Conservation (phyloP, 192 early-diverging fungal genomes). For the Umbelopsis sp. region DNA sequence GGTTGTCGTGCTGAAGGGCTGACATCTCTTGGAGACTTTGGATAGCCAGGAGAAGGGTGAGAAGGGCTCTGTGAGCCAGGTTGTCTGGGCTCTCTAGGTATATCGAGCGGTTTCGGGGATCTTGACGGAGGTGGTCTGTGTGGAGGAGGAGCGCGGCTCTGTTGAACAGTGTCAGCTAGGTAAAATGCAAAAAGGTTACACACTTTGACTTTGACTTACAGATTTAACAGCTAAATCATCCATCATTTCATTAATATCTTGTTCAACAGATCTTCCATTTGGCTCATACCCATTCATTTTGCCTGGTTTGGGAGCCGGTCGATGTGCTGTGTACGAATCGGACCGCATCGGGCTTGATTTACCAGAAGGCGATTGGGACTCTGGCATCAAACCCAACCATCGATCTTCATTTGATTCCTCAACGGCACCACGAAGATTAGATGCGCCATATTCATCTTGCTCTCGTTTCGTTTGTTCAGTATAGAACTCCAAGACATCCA, state of each 20-base stretch:
- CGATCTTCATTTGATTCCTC: slow-evolving; percentile 49
- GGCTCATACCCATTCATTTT: slow-evolving; percentile 19
- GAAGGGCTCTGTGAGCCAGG: neutral
- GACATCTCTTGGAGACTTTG: slow-evolving; percentile 7
- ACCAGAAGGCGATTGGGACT: slow-evolving; percentile 15
- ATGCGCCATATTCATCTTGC: slow-evolving; percentile 53
- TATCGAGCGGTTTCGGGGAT: slow-evolving; percentile 15
- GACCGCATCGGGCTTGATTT: slow-evolving; percentile 8
- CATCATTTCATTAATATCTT: slow-evolving; percentile 37
- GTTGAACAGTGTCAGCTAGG: neutral
- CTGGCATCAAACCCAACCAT: slow-evolving; percentile 63
- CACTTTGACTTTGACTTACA: neutral
- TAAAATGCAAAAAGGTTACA: neutral
- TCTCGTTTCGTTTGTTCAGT: slow-evolving; percentile 79
- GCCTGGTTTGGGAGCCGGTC: slow-evolving; percentile 39
- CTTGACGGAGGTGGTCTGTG: slow-evolving; percentile 16
- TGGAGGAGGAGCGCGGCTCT: slow-evolving; percentile 11
- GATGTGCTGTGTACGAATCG: slow-evolving; percentile 23
- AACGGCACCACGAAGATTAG: slow-evolving; percentile 41
- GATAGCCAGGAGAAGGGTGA: neutral
- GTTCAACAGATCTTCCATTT: neutral
- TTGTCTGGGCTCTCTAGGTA: slow-evolving; percentile 7
- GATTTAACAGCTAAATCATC: slow-evolving; percentile 36
- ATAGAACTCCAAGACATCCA: slow-evolving; percentile 98
- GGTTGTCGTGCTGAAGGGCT: neutral